These are phyloP conservation scores for Pestalotiopsis sp. DNA, from an alignment of 2,329 filamentous ascomycete species.

Conservation along the genomic window DNA sequence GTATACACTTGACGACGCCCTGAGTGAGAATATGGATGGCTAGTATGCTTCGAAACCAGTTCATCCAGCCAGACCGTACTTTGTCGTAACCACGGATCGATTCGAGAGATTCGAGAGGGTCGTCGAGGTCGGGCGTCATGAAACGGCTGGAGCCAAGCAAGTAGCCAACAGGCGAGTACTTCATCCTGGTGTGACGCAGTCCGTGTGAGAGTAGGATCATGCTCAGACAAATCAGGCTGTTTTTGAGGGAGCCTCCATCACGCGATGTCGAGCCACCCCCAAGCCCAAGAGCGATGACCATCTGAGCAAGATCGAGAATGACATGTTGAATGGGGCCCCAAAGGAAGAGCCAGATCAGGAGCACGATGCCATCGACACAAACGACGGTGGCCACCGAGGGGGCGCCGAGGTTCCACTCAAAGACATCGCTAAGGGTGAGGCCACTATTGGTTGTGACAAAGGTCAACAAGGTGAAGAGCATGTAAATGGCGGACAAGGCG, in stretches of 20 bases:
- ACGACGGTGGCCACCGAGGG: slow-evolving; percentile 84
- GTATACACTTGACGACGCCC: slow-evolving; percentile 70
- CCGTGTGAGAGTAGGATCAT: slow-evolving; percentile 64
- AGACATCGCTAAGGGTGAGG: slow-evolving; percentile 85
- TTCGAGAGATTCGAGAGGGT: slow-evolving; percentile 46
- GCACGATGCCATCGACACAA: slow-evolving; percentile 79
- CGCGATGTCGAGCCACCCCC: slow-evolving; percentile 76
- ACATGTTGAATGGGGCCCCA: slow-evolving; percentile 88
- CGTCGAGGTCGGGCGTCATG: slow-evolving; percentile 45
- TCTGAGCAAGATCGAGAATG: slow-evolving; percentile 86
- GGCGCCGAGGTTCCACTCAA: slow-evolving; percentile 83
- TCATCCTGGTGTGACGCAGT: slow-evolving; percentile 48
- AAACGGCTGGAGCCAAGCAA: slow-evolving; percentile 50
- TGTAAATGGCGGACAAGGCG: slow-evolving; percentile 85
- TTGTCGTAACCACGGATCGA: slow-evolving; percentile 52
- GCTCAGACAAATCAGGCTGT: slow-evolving; percentile 69
- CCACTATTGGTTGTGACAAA: slow-evolving; percentile 84
- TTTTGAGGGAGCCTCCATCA: slow-evolving; percentile 66
- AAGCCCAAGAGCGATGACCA: slow-evolving; percentile 88
- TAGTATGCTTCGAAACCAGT: slow-evolving; percentile 68
- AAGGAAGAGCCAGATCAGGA: slow-evolving; percentile 84
- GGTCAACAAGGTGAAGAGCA: slow-evolving; percentile 88
- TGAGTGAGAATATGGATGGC: slow-evolving; percentile 77
- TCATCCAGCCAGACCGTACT: slow-evolving; percentile 54
- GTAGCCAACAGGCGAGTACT: slow-evolving; percentile 48